A percentile compares a stretch with the other conserved stretches of the same genome.
Evolutionary conservation across 192 early-diverging fungal genomes (phyloP).

Genomic region (Thamnidium elegans): DNA sequence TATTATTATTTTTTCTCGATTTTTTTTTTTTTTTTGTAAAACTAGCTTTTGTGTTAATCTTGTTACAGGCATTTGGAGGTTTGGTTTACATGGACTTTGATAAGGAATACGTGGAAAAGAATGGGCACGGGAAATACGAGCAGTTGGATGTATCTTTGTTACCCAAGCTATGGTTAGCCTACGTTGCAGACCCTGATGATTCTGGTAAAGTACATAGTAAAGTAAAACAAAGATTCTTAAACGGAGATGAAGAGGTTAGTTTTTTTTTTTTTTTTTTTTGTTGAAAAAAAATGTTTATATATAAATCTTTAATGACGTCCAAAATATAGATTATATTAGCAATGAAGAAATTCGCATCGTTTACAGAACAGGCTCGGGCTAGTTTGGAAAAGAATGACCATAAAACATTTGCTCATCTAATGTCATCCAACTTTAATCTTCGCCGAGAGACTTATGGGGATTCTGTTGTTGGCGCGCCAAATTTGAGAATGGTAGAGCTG

Average conservation of each 20-base stretch:
- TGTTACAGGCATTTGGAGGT: conserved; percentile 52
- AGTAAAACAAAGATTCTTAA: conserved; percentile 45
- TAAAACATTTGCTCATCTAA: conserved; percentile 42
- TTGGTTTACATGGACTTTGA: conserved; percentile 66
- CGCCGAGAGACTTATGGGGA: conserved; percentile 52
- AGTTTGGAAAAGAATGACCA: conserved; percentile 34
- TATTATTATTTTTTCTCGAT: conserved; percentile 9
- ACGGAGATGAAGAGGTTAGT: conserved; percentile 52
- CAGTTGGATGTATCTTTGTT: conserved; percentile 32
- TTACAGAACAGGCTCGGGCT: conserved; percentile 36
- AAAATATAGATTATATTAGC: conserved; percentile 40
- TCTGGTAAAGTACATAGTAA: conserved; percentile 58
- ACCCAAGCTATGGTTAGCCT: conserved; percentile 51
- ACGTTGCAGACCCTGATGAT: conserved; percentile 53
- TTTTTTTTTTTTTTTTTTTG: neutral
- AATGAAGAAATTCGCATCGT: conserved; percentile 49
- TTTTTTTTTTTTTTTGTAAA: too few species aligned
- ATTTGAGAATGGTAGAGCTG: conserved; percentile 50
- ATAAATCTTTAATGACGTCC: neutral
- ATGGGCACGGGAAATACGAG: conserved; percentile 51
- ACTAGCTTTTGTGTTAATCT: neutral
- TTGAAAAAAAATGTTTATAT: neutral
- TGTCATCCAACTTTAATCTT: conserved; percentile 55
- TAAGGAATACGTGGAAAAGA: conserved; percentile 39
- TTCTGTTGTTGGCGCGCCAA: conserved; percentile 43